Evolutionary conservation across 2,329 filamentous ascomycete species (phyloP), one percentile per base, ranked within the genome.

Genomic region (Colletotrichum tanaceti): DNA sequence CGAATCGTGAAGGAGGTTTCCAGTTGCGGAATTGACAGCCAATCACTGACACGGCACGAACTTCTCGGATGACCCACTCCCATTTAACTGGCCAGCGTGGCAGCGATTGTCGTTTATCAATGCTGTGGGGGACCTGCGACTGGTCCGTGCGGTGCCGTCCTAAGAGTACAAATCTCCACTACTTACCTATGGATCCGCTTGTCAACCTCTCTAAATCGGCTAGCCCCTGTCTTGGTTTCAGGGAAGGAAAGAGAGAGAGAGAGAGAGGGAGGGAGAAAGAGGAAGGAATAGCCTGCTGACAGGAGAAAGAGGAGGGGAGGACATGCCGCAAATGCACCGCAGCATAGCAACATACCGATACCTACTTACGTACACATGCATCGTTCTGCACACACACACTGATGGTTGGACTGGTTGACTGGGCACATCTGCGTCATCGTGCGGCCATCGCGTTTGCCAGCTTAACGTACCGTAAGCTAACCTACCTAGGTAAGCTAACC

Each of bases 391-490:
- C 28, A 28, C 28, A 28, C 3, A n/a, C n/a, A n/a, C n/a, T 28
- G 5, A 28, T 28, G 28, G 5, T 66, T 62, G 55, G 50, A 44
- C 62, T 68, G 62, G 43, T n/a, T n/a, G n/a, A n/a, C n/a, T n/a
- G n/a, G n/a, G 53, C 41, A 46, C 20, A 18, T 20, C 38, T 65
- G 66, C 66, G 66, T 68, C 66, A 68, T 66, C 57, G 53, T 22
- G 18, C 7, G n/a, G 11, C 28, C 22, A 28, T 20, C 14, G n/a
- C 7, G 41, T 39, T 38, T 32, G 44, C 49, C 49, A 22, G n/a
- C n/a, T n/a, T n/a, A n/a, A n/a, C n/a, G n/a, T n/a, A n/a, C n/a
- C n/a, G 28, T 7, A 5, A 28, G 28, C 28, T 28, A 28, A 28
- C 24, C 53, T 43, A 24, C 53, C 53, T n/a, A n/a, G n/a, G n/a